A percentile compares a stretch with the other conserved stretches of the same genome.
phyloP scores from a whole-genome alignment of 176 grass and related monocot genomes.

The Alopecurus myosuroides region DNA sequence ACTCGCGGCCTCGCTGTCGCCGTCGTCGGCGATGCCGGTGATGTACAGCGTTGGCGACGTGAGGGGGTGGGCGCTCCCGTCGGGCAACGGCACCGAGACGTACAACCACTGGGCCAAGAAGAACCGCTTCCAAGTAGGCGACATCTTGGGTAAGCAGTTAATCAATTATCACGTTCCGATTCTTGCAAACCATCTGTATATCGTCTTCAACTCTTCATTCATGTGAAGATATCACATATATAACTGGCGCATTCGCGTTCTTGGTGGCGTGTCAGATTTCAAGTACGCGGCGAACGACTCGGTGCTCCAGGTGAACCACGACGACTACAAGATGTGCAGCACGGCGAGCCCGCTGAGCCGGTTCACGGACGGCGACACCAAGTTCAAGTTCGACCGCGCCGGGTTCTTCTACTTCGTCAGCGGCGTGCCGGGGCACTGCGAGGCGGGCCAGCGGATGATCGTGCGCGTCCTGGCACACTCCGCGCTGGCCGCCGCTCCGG shows the following conservation, averaged over 20 bases:
- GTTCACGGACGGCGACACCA: conserved; percentile 54
- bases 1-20: not conserved
- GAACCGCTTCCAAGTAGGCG: conserved; percentile 59
- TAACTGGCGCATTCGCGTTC: not conserved
- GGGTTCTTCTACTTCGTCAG: conserved; percentile 75
- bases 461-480: conserved; percentile 32
- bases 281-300: conserved; percentile 67
- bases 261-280: conserved; percentile 42
- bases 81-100: conserved; percentile 43
- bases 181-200: not conserved
- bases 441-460: conserved; percentile 67
- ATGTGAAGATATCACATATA: not conserved
- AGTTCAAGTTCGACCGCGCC: conserved; percentile 36
- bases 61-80: conserved; percentile 48
- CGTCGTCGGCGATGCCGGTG: not conserved
- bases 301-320: conserved; percentile 56
- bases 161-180: not conserved
- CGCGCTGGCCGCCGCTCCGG: not conserved
- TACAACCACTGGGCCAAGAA: conserved; percentile 81
- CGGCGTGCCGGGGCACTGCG: conserved; percentile 57
- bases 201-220: not conserved
- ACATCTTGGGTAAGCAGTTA: conserved; percentile 49
- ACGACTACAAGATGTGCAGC: conserved; percentile 61
- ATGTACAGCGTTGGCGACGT: conserved; percentile 57
- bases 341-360: conserved; percentile 23